Conservation (phyloP, 345 rosid genomes). For the Psidium friedrichsthalianum region DNA sequence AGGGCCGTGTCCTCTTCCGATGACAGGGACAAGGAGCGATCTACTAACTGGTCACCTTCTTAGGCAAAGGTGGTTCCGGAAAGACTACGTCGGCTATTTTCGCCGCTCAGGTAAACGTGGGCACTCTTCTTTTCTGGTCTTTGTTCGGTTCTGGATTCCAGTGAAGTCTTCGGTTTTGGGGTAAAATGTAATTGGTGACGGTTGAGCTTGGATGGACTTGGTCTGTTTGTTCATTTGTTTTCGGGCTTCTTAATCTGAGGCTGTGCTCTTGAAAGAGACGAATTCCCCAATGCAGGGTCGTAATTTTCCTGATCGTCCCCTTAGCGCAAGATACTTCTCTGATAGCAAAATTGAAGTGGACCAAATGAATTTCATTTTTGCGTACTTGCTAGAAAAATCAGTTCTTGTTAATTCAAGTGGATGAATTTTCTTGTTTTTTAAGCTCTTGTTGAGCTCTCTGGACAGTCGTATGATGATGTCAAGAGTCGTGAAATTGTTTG, state of each 20-base stretch:
- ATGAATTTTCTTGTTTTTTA: neutral
- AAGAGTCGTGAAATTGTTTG: neutral
- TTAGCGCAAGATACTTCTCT: neutral
- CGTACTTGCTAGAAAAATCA: neutral
- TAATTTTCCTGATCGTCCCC: neutral
- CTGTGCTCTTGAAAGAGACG: neutral
- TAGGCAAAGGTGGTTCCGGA: slow-evolving; percentile 92
- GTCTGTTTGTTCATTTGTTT: neutral
- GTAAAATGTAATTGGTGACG: neutral
- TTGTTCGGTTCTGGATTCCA: neutral
- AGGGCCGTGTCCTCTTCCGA: slow-evolving; percentile 5
- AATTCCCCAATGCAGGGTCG: neutral
- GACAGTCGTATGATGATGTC: neutral
- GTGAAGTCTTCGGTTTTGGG: neutral
- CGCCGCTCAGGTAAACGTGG: slow-evolving; percentile 63
- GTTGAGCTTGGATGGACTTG: neutral
- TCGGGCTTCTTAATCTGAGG: neutral
- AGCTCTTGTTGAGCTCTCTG: neutral
- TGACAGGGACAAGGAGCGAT: slow-evolving; percentile 4
- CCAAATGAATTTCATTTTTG: neutral
- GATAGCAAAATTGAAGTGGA: neutral
- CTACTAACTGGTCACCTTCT: slow-evolving; percentile 55
- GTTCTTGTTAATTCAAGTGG: neutral
- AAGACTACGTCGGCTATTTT: slow-evolving; percentile 77
- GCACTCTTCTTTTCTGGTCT: neutral